Evolutionary conservation across 2,329 filamentous ascomycete species (phyloP), one percentile per base, ranked within the genome.

Genomic region (Aureobasidium lini): DNA sequence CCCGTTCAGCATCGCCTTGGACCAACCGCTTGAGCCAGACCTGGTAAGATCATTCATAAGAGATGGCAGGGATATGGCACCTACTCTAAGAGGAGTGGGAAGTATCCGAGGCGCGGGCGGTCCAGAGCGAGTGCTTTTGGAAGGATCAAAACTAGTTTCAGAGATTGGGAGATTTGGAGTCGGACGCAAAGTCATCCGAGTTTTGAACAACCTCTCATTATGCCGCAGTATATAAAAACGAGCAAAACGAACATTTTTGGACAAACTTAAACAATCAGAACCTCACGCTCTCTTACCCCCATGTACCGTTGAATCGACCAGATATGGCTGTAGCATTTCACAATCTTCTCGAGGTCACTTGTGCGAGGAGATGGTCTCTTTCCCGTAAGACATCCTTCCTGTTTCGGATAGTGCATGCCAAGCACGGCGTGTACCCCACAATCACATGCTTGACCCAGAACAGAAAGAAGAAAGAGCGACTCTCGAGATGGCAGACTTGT

Each of bases 11-110:
- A 65, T 65, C 42, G 59, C 62, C 10, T 49, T 65, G 16, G 64
- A 65, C 32, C 57, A 63, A 10, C 62, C 61, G 2, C 58, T 60
- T n/a, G 64, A 65, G 23, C 60, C 64, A 11, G 64, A 63, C 29
- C 62, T 65, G 29, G 62, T 61, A 15, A 60, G 64, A 43, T 57
- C 50, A 9, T 65, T 64, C 31, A 48, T 65, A n/a, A 59, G 58
- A 6, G 37, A 56, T 5, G 64, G 62, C 10, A 57, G 63, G 31
- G 43, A 50, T n/a, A 65, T 65, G 64, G 43, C 57, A 31, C 61
- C 61, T 6, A 50, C 61, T 13, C 63, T 65, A 23, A 50, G 61
- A 18, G 62, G 61, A 2, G 64, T 63, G 15, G 61, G 61, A 10
- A 62, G 62, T 39, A 63, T 65, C 18, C 54, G 61, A 18, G 40